Evolutionary conservation across 2,329 filamentous ascomycete species (phyloP), one percentile per base, ranked within the genome.

Genomic region (Phyllosticta citrichinensis): DNA sequence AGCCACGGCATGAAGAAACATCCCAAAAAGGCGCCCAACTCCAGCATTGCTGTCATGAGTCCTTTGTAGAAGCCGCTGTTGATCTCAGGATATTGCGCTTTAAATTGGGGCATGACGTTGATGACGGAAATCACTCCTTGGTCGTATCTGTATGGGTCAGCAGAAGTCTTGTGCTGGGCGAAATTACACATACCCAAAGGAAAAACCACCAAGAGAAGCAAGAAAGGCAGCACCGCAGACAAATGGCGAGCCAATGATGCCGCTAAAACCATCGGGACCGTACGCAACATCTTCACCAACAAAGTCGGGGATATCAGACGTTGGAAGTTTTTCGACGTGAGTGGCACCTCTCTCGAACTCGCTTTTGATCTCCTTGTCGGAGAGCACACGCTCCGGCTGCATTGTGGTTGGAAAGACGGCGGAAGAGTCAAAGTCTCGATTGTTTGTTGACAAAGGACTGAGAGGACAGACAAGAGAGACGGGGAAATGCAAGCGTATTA

Each of bases 51-150:
- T 2, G 76, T 78, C 70, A 77, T 74, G 57, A 78, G 27, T 3
- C 76, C 72, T 53, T 68, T 74, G 57, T 69, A 68, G 64, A 76
- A 76, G 0, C 67, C 70, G 11, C 63, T 63, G 14, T 60, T 52
- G 17, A 74, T 68, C 20, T 69, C 62, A 17, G 74, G 73, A 64
- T 75, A 78, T 1, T 64, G 65, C 0, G 68, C 59, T 24, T 77
- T 71, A 62, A 80, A 80, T 56, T 79, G 75, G 0, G 70, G 67
- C 75, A 79, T 79, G 17, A 76, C 73, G 10, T 77, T 71, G 62
- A 79, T 77, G 54, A 79, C 69, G 2, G 69, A 73, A 56, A 76
- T 75, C 25, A 27, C 64, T n/a, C 64, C 64, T 56, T 65, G 64
- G 56, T 65, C 64, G 33, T 58, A 62, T 40, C 33, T 40, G 33